Conservation (phyloP, 169 alveolate genomes). For the Theileria parva region DNA sequence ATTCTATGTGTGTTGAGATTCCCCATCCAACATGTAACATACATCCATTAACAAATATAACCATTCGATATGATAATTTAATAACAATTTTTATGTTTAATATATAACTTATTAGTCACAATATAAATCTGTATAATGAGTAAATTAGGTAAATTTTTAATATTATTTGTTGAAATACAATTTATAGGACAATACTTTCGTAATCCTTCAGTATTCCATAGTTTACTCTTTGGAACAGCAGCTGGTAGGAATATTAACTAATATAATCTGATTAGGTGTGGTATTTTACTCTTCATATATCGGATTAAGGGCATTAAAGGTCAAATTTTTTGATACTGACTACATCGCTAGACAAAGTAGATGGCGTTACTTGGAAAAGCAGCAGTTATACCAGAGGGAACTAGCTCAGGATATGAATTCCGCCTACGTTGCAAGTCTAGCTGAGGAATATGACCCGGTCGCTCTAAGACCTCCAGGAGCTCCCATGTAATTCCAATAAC, state of each 20-base stretch:
- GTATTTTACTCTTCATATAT: conserved; percentile 52
- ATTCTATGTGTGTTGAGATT: background rate
- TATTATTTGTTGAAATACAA: background rate
- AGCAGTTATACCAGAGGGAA: conserved; percentile 62
- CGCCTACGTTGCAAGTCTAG: conserved; percentile 52
- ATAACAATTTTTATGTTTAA: background rate
- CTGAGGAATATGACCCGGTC: conserved; percentile 70
- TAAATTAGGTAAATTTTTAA: conserved; percentile 1
- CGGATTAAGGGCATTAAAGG: conserved; percentile 57
- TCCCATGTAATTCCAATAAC: conserved; percentile 42
- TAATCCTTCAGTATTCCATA: conserved; percentile 56
- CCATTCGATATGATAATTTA: background rate
- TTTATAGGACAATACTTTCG: conserved; percentile 8
- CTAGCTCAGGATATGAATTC: conserved; percentile 62
- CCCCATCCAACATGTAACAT: conserved; percentile 11
- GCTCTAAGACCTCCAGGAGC: conserved; percentile 68
- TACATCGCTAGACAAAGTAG: conserved; percentile 65
- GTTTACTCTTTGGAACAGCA: conserved; percentile 51
- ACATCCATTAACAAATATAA: background rate
- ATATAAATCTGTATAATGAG: background rate
- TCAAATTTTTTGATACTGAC: conserved; percentile 58
- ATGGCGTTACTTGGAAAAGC: conserved; percentile 72
- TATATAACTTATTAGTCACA: background rate
- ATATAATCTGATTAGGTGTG: conserved; percentile 27
- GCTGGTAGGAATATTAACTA: conserved; percentile 26